A percentile compares a stretch with the other conserved stretches of the same genome.
Evolutionary conservation across 108 stramenopile species (phyloP).

Genomic region (Chaetoceros tenuissimus): DNA sequence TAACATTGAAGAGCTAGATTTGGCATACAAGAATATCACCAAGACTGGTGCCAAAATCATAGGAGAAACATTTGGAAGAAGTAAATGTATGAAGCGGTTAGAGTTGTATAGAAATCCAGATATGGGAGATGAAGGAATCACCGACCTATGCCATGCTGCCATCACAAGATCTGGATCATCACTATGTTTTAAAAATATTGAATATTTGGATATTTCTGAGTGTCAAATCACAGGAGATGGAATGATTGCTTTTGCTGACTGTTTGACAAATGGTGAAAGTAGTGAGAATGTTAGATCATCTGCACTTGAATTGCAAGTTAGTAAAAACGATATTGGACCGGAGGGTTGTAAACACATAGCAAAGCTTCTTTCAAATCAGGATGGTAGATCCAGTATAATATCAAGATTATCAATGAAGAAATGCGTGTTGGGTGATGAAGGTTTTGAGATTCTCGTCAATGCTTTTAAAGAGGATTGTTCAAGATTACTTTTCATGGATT

Average conservation of each 20-base stretch:
- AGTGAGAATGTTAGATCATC: not conserved
- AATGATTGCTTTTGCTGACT: not conserved
- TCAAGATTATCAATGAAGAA: constrained; percentile 20
- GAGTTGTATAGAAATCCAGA: constrained; percentile 6
- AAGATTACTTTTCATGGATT: constrained; percentile 26
- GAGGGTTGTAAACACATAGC: not conserved
- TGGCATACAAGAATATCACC: constrained; percentile 49
- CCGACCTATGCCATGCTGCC: not conserved
- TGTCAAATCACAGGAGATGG: not conserved
- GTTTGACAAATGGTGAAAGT: not conserved
- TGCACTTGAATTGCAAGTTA: not conserved
- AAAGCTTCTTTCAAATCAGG: not conserved
- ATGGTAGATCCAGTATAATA: constrained; percentile 10
- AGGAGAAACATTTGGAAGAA: not conserved
- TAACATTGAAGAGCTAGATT: constrained; percentile 36
- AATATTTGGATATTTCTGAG: constrained; percentile 2
- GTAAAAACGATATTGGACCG: not conserved
- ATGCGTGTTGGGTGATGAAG: constrained; percentile 39
- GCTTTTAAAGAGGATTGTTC: not conserved
- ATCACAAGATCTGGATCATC: not conserved
- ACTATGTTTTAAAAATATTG: not conserved
- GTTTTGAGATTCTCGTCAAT: constrained; percentile 20
- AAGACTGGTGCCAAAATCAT: constrained; percentile 7
- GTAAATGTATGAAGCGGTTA: not conserved
- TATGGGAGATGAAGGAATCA: constrained; percentile 2